These are phyloP conservation scores for Dillenia suffruticosa DNA, from an alignment of 164 flowering plant species.

Conservation along the genomic window DNA sequence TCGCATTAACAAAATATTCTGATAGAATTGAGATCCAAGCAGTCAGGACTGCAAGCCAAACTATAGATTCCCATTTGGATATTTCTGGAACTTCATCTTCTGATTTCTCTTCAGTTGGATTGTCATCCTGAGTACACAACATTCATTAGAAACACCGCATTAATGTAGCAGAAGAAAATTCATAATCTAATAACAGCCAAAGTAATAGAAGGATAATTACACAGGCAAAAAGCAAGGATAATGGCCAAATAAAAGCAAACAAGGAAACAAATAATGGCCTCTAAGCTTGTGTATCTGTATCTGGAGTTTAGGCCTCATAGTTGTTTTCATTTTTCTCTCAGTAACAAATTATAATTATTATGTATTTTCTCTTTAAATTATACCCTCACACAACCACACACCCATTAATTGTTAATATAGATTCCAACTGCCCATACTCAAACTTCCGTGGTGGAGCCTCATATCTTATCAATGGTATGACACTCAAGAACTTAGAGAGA, in stretches of 20 bases:
- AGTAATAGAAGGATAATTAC: neutral
- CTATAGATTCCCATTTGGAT: constrained; percentile 55
- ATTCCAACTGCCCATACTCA: too few species aligned
- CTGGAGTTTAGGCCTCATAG: too few species aligned
- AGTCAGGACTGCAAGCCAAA: constrained; percentile 58
- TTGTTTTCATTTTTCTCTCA: too few species aligned
- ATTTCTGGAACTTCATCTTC: constrained; percentile 60
- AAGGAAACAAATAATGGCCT: neutral
- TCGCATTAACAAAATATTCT: constrained; percentile 56
- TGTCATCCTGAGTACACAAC: constrained; percentile 26
- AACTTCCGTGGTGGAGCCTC: too few species aligned
- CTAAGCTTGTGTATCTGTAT: too few species aligned
- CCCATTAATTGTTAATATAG: too few species aligned
- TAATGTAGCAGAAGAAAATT: neutral
- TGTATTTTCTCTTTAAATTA: too few species aligned
- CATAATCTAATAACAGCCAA: neutral
- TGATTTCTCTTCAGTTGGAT: constrained; percentile 24
- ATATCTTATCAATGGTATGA: too few species aligned
- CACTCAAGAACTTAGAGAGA: too few species aligned
- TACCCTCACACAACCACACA: too few species aligned
- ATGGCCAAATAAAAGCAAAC: neutral
- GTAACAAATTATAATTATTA: too few species aligned
- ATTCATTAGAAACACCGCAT: neutral
- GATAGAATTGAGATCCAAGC: constrained; percentile 62
- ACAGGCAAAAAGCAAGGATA: neutral